Evolutionary conservation across 2,329 filamentous ascomycete genomes (phyloP), one percentile per base, ranked within the genome.

Genomic region (Hypoxylon rubiginosum): DNA sequence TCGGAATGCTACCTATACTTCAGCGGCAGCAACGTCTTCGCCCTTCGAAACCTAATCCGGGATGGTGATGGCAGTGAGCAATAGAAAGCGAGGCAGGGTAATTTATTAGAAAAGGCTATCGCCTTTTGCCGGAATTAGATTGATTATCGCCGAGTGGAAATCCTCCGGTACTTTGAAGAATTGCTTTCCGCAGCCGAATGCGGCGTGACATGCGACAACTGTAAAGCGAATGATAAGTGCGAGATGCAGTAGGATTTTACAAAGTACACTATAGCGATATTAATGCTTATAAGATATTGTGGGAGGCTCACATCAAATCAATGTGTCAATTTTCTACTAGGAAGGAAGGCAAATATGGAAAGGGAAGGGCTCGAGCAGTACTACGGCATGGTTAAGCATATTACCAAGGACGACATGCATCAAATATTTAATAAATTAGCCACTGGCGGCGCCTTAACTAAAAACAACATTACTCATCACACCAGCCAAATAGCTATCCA

Each of bases 121-220:
- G 89, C 92, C 63, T 99, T 92, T 75, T 98, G 94, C 77, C 93
- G 97, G 75, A 97, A 97, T 79, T 87, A 88, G 72, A 90, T 87
- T 58, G 93, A 97, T 72, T 99, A 97, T 77, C 90, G 96, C 68
- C 87, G 97, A 65, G 91, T 92, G 1, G 92, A 97, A 77, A 91
- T 99, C 15, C 87, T 99, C 36, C 88, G 88, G n/a, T 99, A 99
- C 79, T 99, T 99, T 82, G 94, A 91, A 62, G 97, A 99, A 78
- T 84, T 84, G 0, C 98, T 98, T 76, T 82, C 87, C 55, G 83
- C 84, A 41, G 85, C 88, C 11, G 85, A 92, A 55, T 99, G 96
- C 79, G 83, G 88, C 52, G 84, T 86, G 54, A 86, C 85, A 0
- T 99, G 96, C 79, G 97, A 99, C 82, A 98, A 97, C 76, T 99